Evolutionary conservation across 208 protist genomes (phyloP), one percentile per base, ranked within the genome.

Genomic region (Leishmania tropica): DNA sequence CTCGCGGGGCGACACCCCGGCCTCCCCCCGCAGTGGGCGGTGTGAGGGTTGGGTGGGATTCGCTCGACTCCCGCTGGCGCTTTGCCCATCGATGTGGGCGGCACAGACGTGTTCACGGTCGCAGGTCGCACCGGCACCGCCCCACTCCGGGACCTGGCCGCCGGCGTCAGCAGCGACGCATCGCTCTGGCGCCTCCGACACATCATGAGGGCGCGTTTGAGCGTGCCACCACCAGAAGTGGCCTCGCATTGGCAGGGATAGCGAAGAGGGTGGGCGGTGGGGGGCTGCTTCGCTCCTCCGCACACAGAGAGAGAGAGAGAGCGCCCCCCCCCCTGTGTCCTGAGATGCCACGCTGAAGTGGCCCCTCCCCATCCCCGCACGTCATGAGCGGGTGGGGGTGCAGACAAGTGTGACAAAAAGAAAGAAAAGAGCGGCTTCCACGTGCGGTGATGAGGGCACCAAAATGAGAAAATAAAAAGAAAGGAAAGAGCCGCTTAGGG

Each of bases 361-460:
- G 3, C 19, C 8, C 67, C 37, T 24, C 19, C 7, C 24, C 56
- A 1, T 24, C 21, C 28, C 24, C 6, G 24, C 17, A 31, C 13
- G 15, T 31, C 5, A 72, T 28, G 45, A 48, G 45, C 0, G 45
- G 28, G 62, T 64, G 31, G 15, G 31, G 31, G 31, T 19, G 62
- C 17, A 11, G 31, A 40, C 4, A 35, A 0, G 28, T 68, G 62
- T 13, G 31, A 40, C 2, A 67, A 67, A 40, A 21, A 68, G 31
- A 68, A 51, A 31, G 40, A 51, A 53, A 45, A 5, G 45, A 1
- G 45, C 45, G 35, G 45, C 28, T 28, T 37, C 24, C 68, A 51
- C 68, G 45, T 35, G 68, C 10, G 42, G 68, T 74, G 68, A 74
- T 74, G 13, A 74, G 42, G 11, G 37, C 68, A 74, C 68, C 68